phyloP scores from a whole-genome alignment of 1,284 basidiomycete genomes.

The Leccinum solheimii region DNA sequence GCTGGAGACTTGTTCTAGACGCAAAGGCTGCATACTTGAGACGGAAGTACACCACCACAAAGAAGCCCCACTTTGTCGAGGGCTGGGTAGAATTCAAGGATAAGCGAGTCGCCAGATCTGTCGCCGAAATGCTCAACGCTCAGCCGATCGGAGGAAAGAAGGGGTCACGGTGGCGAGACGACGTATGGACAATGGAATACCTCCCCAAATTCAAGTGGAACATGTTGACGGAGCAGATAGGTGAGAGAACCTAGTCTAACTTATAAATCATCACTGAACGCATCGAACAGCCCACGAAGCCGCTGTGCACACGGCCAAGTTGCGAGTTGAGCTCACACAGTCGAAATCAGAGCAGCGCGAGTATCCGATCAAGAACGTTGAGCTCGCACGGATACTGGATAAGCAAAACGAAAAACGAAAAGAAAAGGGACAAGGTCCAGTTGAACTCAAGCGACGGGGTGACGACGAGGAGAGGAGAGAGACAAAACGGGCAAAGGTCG shows the following conservation, averaged over 20 bases:
- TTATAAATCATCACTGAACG: conserved; percentile 6
- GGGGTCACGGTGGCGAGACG: conserved; percentile 89
- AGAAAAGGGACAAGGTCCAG: conserved; percentile 48
- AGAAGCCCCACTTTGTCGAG: conserved; percentile 87
- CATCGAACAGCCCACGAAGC: conserved; percentile 80
- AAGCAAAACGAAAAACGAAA: conserved; percentile 80
- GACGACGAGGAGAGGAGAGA: conserved; percentile 35
- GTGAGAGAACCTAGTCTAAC: conserved; percentile 50
- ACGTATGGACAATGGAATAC: conserved; percentile 99
- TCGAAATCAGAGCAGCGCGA: conserved; percentile 89
- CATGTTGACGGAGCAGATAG: conserved; percentile 98
- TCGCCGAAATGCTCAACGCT: conserved; percentile 96
- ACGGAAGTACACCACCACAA: conserved; percentile 77
- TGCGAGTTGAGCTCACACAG: conserved; percentile 89
- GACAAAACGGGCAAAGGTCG: conserved; percentile 15
- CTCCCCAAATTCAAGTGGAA: conserved; percentile 98
- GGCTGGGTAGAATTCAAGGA: conserved; percentile 99
- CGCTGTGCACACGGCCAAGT: conserved; percentile 81
- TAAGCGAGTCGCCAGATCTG: conserved; percentile 87
- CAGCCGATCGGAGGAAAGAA: conserved; percentile 95
- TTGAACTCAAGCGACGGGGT: conserved; percentile 24
- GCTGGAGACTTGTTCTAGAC: conserved; percentile 47
- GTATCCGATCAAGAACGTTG: conserved; percentile 94
- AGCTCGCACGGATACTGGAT: conserved; percentile 87
- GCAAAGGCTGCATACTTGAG: conserved; percentile 76